Evolutionary conservation across 495 filamentous ascomycete species (phyloP).

Genomic region (Talaromyces nanjingensis): DNA sequence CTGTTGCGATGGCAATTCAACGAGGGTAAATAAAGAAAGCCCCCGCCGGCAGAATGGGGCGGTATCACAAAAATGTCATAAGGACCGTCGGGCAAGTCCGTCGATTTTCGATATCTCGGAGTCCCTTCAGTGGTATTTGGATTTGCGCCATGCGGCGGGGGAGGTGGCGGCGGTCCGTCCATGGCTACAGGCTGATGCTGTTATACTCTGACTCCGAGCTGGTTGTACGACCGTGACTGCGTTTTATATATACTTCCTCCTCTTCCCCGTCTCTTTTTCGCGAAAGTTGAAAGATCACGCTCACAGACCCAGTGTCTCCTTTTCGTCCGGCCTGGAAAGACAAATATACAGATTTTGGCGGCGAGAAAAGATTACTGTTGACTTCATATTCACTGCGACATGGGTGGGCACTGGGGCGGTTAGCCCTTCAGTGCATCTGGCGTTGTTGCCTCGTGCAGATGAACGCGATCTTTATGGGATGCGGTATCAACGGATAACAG

Average conservation of each 20-base stretch:
- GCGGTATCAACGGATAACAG: neutral
- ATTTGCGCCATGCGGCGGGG: slow-evolving; percentile 63
- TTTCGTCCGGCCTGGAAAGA: slow-evolving; percentile 12
- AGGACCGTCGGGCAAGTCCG: slow-evolving; percentile 68
- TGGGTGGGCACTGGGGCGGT: slow-evolving; percentile 32
- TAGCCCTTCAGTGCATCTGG: slow-evolving; percentile 28
- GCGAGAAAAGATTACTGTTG: slow-evolving; percentile 14
- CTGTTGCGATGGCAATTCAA: slow-evolving; percentile 79
- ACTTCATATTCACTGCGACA: slow-evolving; percentile 31
- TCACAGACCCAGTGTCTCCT: neutral
- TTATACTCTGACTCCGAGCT: neutral
- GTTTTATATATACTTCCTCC: neutral
- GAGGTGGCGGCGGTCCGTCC: slow-evolving; percentile 52
- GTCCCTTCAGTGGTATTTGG: slow-evolving; percentile 46
- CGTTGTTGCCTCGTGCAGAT: neutral
- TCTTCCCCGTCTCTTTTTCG: neutral
- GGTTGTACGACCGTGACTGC: neutral
- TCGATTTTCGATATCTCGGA: slow-evolving; percentile 39
- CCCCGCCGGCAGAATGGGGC: slow-evolving; percentile 81
- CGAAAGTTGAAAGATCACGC: neutral
- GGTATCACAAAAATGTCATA: slow-evolving; percentile 98
- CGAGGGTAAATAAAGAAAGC: slow-evolving; percentile 91
- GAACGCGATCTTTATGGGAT: neutral
- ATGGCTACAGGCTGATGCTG: slow-evolving; percentile 13
- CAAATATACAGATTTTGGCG: slow-evolving; percentile 11